phyloP scores from a whole-genome alignment of 164 flowering plant genomes.

The Kingdonia uniflora region DNA sequence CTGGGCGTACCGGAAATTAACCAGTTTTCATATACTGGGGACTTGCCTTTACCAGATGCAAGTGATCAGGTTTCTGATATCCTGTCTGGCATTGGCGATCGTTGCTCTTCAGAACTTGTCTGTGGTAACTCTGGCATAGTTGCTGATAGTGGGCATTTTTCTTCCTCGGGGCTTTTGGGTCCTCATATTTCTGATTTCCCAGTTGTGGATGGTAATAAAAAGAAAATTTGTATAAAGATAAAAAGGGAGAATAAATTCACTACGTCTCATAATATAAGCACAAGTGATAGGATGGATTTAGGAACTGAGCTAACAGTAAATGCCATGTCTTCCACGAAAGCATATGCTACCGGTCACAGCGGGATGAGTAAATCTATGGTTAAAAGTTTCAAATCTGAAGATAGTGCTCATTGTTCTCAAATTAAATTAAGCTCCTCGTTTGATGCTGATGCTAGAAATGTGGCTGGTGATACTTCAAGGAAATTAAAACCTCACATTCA shows the following conservation, averaged over 20 bases:
- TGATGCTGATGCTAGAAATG: constrained; percentile 11
- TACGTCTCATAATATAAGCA: constrained; percentile 14
- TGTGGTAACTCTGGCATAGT: constrained; percentile 2
- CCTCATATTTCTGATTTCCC: constrained; percentile 11
- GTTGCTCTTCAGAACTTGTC: constrained; percentile 11
- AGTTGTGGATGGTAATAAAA: constrained; percentile 7
- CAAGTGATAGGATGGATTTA: not conserved
- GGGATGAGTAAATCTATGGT: constrained; percentile 8
- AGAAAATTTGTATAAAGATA: constrained; percentile 7
- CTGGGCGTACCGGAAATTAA: constrained; percentile 15
- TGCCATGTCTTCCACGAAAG: constrained; percentile 5
- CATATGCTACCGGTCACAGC: constrained; percentile 10
- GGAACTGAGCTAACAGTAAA: constrained; percentile 4
- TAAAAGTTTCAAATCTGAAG: constrained; percentile 12
- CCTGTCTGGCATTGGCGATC: constrained; percentile 7
- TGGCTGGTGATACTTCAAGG: constrained; percentile 5
- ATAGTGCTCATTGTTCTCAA: constrained; percentile 10
- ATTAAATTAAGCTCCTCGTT: constrained; percentile 8
- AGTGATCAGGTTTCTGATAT: constrained; percentile 17
- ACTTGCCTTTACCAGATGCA: constrained; percentile 11
- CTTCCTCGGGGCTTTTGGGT: constrained; percentile 2
- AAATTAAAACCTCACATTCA: not conserved
- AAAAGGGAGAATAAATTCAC: constrained; percentile 14
- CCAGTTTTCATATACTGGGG: constrained; percentile 9
- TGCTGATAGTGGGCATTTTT: constrained; percentile 7